Conservation (phyloP, 495 filamentous ascomycete species). For the Cercophora scortea region DNA sequence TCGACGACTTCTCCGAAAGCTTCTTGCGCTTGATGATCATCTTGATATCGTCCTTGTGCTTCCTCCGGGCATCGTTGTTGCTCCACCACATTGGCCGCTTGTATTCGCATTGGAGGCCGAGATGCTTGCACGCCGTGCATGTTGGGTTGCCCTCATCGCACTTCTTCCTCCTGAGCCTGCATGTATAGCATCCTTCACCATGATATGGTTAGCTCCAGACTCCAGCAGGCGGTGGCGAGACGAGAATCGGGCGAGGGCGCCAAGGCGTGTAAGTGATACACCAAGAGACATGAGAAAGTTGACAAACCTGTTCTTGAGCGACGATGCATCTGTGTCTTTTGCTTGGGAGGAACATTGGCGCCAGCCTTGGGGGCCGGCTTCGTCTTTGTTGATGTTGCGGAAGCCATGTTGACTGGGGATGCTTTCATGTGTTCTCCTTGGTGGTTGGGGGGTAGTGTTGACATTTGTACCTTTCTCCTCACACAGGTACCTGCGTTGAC, state of each 20-base stretch:
- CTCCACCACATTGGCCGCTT: conserved; percentile 97
- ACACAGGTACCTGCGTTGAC: conserved; percentile 33
- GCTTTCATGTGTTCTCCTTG: conserved; percentile 42
- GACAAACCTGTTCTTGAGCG: conserved; percentile 84
- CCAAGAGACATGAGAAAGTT: neutral
- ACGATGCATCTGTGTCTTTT: conserved; percentile 76
- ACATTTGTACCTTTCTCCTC: conserved; percentile 49
- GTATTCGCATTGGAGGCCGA: conserved; percentile 85
- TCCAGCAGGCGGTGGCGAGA: neutral
- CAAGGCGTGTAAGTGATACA: conserved; percentile 3
- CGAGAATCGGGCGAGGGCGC: neutral
- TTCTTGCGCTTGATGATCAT: conserved; percentile 96
- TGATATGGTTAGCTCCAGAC: conserved; percentile 18
- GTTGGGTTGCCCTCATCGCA: conserved; percentile 86
- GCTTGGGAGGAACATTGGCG: conserved; percentile 49
- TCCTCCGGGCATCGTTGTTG: conserved; percentile 72
- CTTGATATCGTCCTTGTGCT: conserved; percentile 93
- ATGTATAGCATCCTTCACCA: conserved; percentile 85
- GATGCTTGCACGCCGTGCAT: conserved; percentile 83
- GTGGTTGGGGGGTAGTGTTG: conserved; percentile 50
- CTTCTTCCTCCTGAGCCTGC: conserved; percentile 91
- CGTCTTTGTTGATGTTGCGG: conserved; percentile 43
- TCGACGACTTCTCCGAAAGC: conserved; percentile 71
- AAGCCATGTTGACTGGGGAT: conserved; percentile 48
- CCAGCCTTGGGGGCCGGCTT: conserved; percentile 45